Base-by-base conservation (phyloP, 768 basidiomycete species). In the Mycena vitilis region DNA sequence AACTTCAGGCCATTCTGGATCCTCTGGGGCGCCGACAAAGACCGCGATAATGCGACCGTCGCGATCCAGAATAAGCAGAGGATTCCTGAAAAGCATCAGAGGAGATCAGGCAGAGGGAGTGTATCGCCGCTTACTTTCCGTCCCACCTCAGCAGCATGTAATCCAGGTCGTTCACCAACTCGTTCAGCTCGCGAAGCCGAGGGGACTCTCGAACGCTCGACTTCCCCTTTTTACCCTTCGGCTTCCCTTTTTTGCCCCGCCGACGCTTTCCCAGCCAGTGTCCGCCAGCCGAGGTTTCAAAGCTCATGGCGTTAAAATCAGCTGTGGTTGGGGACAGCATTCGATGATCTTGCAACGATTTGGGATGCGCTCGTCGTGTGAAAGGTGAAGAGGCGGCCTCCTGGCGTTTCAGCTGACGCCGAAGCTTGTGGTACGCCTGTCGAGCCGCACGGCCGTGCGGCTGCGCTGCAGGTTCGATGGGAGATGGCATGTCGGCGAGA, bases 11-110 rank as follows among this genome's bases (percentile, higher is more conserved):
- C 72, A 69, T 12, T 57, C 52, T 4, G 60, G 53, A 42, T 71
- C 68, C n/a, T 64, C 65, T 8, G 73, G 72, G 10, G 63, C n/a
- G 3, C 63, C 67, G 8, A 62, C 70, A 16, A 74, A 61, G n/a
- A 55, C 61, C 0, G 25, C 44, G 20, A 73, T 60, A 9, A 73
- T 40, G 5, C 66, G 42, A 5, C 66, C 70, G 9, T 63, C 34
- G 22, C 48, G 51, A 34, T 72, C 65, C 13, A 63, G 22, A 34
- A 72, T 59, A 25, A 65, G 60, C 4, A 54, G 20, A 11, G 61
- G 61, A 13, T 47, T 15, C 23, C 61, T 63, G 60, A 0, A 18
- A 38, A 52, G 34, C 52, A 20, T 23, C 23, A 15, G 22, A 54
- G 59, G 10, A 69, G 49, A 3, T 36, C 16, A 4, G 30, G 22